Conservation (phyloP, 2,329 filamentous ascomycete genomes). For the Aspergillus floridensis region DNA sequence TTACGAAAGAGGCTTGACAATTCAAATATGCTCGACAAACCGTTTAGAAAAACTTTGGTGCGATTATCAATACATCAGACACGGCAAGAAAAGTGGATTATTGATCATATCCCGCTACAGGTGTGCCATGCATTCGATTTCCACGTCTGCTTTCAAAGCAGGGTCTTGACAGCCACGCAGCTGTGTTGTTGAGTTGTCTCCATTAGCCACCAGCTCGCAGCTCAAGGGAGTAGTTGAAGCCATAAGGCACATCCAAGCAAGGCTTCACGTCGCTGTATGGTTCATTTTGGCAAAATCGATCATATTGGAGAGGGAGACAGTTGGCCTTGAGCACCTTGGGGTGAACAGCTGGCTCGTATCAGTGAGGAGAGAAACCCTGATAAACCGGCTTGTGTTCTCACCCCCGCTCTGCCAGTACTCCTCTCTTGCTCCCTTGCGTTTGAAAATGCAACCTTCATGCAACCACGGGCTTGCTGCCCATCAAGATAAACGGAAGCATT, state of each 20-base stretch:
- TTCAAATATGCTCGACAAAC: constrained; percentile 73
- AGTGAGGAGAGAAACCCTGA: constrained; percentile 51
- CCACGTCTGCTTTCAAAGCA: too few relatives aligned
- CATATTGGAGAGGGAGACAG: constrained; percentile 64
- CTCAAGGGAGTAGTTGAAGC: too few relatives aligned
- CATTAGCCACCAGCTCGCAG: too few relatives aligned
- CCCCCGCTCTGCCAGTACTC: background rate
- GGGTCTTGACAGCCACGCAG: too few relatives aligned
- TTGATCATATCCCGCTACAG: too few relatives aligned
- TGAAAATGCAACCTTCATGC: background rate
- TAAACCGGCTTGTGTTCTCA: constrained; percentile 41
- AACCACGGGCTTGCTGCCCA: background rate
- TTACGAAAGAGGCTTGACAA: constrained; percentile 57
- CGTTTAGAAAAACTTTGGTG: constrained; percentile 18
- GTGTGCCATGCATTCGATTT: too few relatives aligned
- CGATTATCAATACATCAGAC: too few relatives aligned
- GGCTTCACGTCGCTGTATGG: constrained; percentile 23
- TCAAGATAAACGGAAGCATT: too few relatives aligned
- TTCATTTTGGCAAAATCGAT: constrained; percentile 74
- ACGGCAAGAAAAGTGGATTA: too few relatives aligned
- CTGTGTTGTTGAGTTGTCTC: too few relatives aligned
- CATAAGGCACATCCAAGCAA: too few relatives aligned
- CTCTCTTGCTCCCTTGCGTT: background rate
- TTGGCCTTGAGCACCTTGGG: constrained; percentile 61
- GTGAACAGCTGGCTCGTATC: too few relatives aligned